phyloP scores from a whole-genome alignment of 345 rosid species.

The Eucalyptus decipiens region DNA sequence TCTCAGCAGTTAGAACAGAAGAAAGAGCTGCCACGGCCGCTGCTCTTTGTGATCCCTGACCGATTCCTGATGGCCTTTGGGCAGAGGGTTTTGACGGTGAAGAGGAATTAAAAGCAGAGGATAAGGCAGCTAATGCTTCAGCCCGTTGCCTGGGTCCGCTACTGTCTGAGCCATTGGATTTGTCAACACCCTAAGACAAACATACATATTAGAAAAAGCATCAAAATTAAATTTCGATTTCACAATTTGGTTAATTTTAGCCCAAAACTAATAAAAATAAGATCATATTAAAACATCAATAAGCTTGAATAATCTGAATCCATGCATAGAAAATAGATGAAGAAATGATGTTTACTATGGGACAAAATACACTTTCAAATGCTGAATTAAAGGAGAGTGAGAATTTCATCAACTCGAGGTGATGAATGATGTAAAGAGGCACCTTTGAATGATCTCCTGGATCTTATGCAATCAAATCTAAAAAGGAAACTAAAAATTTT shows the following conservation, averaged over 20 bases:
- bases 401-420: background rate
- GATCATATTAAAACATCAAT: background rate
- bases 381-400: background rate
- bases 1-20: constrained; percentile 76
- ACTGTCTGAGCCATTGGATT: constrained; percentile 51
- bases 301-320: background rate
- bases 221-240: background rate
- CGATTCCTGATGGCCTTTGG: constrained; percentile 21
- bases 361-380: background rate
- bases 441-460: background rate
- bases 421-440: background rate
- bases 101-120: constrained; percentile 64
- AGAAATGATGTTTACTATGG: background rate
- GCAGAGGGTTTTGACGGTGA: constrained; percentile 36
- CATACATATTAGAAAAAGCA: background rate
- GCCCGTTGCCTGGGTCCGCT: constrained; percentile 82
- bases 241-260: background rate
- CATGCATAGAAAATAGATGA: background rate
- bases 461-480: background rate
- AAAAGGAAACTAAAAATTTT: background rate
- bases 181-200: constrained; percentile 30
- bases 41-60: constrained; percentile 81
- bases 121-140: constrained; percentile 77
- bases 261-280: background rate
- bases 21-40: constrained; percentile 98